A percentile compares a stretch with the other conserved stretches of the same genome.
Evolutionary conservation across 129 eudicot species (phyloP).

Genomic region (Escallonia herrerae): DNA sequence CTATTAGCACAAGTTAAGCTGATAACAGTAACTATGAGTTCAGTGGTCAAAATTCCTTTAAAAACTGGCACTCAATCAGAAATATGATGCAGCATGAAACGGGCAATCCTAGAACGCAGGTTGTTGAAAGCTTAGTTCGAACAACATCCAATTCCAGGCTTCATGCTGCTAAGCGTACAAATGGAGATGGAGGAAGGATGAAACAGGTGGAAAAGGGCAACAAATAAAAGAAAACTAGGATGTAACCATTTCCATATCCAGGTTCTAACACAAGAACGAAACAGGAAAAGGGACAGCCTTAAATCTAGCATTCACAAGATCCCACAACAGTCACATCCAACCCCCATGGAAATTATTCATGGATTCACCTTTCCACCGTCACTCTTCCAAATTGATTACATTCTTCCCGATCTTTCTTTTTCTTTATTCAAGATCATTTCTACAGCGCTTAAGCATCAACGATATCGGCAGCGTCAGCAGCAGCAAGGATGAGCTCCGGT

Average conservation of each 20-base stretch:
- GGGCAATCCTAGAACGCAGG: no score
- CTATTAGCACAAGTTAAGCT: no score
- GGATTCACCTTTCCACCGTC: neutral
- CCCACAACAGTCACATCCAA: neutral
- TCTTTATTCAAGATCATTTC: neutral
- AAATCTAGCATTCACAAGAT: neutral
- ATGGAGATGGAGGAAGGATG: no score
- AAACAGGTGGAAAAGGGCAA: neutral
- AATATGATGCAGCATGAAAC: no score
- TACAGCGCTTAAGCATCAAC: constrained; percentile 41
- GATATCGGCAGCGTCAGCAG: constrained; percentile 43
- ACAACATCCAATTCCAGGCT: no score
- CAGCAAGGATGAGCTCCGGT: constrained; percentile 61
- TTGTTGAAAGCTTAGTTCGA: no score
- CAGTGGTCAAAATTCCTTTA: no score
- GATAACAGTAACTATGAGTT: no score
- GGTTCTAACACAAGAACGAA: neutral
- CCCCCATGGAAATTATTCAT: constrained; percentile 1
- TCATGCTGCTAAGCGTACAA: no score
- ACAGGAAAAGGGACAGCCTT: neutral
- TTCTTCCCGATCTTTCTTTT: neutral
- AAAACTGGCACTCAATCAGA: no score
- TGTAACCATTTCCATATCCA: constrained; percentile 21
- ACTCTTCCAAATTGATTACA: neutral
- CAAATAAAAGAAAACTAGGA: neutral